Percentiles rank a stretch among this genome's conserved stretches.
phyloP scores from a whole-genome alignment of 148 eudicot genomes.

The Rhododendron molle region DNA sequence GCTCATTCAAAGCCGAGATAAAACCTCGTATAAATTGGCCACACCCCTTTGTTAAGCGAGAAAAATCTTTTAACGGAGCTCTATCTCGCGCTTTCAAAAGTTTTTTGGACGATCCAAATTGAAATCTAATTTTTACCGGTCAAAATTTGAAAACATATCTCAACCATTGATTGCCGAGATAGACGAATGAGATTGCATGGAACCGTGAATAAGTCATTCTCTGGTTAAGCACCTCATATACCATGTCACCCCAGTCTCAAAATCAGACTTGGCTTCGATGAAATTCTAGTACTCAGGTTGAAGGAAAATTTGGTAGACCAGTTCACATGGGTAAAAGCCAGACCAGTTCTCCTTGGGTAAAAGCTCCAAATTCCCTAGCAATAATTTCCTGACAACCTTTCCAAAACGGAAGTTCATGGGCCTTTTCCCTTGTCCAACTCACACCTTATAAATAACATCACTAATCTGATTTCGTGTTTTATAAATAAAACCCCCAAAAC shows the following conservation, averaged over 20 bases:
- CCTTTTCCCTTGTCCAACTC: not conserved
- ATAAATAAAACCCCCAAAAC: not conserved
- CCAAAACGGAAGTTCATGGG: not conserved
- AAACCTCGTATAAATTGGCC: not conserved
- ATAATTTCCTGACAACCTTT: not conserved
- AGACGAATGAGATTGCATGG: no score
- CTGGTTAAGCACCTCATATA: no score
- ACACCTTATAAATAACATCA: not conserved
- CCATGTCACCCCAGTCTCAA: not conserved
- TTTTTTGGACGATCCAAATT: no score
- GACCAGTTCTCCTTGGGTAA: not conserved
- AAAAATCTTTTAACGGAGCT: no score
- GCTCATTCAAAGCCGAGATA: not conserved
- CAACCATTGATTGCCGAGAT: no score
- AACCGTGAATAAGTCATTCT: no score
- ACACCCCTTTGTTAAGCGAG: not conserved
- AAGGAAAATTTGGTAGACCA: not conserved
- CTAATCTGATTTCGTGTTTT: not conserved
- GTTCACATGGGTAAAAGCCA: not conserved
- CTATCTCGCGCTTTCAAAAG: no score
- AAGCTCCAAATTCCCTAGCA: not conserved
- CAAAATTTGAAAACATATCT: no score
- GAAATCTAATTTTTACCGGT: no score
- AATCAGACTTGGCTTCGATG: not conserved
- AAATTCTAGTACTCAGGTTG: not conserved